A percentile compares a stretch with the other conserved stretches of the same genome.
These are phyloP conservation scores for Diaporthe sp. DNA, from an alignment of 2,329 filamentous ascomycete species.

Conservation along the genomic window DNA sequence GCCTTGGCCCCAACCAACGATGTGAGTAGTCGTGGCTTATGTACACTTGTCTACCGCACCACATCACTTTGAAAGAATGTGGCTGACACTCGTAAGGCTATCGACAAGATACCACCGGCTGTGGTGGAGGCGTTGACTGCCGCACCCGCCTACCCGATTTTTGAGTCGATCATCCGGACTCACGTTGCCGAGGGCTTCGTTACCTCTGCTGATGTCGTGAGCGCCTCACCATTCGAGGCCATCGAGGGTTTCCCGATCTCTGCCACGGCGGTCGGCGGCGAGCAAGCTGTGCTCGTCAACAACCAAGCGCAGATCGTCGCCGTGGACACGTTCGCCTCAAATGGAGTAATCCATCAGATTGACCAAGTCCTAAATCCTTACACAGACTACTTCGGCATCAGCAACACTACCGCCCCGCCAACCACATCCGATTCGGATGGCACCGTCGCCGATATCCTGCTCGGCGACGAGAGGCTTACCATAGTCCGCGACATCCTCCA, in stretches of 20 bases:
- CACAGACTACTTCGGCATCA: constrained; percentile 33
- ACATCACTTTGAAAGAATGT: background rate
- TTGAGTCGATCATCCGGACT: constrained; percentile 33
- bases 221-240: constrained; percentile 23
- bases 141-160: constrained; percentile 26
- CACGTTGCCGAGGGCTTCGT: constrained; percentile 28
- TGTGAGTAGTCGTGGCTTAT: constrained; percentile 10
- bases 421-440: constrained; percentile 6
- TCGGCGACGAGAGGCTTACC: background rate
- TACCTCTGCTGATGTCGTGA: constrained; percentile 14
- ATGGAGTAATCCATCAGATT: constrained; percentile 35
- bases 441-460: constrained; percentile 22
- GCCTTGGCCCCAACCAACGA: constrained; percentile 32
- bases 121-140: constrained; percentile 14
- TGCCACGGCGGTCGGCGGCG: background rate
- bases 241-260: constrained; percentile 28
- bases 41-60: background rate
- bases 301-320: constrained; percentile 28
- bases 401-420: constrained; percentile 28
- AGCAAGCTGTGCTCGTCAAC: constrained; percentile 22
- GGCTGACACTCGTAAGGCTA: constrained; percentile 19
- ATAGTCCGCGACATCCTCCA: constrained; percentile 20
- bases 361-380: constrained; percentile 37
- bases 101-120: constrained; percentile 19
- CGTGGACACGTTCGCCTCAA: constrained; percentile 18